These are phyloP conservation scores for Plasmodium cynomolgi DNA, from an alignment of 169 alveolate genomes.

Conservation along the genomic window DNA sequence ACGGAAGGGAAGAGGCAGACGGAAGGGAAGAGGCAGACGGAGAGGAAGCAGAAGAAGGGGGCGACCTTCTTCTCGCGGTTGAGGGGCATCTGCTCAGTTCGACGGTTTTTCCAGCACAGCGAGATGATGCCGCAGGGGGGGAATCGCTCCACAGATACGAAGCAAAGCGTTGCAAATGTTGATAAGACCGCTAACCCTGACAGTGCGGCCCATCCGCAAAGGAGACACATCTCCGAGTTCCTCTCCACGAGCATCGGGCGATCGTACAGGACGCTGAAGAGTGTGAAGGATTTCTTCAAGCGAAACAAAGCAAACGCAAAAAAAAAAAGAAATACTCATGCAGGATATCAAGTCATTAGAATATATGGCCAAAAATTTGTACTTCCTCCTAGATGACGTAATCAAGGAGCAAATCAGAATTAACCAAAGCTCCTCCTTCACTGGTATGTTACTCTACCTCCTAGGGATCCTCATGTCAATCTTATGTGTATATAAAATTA, in stretches of 20 bases:
- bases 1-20: too few relatives aligned
- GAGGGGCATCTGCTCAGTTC: slow-evolving; percentile 6
- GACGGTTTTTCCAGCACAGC: neutral
- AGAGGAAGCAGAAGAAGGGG: slow-evolving; percentile 2
- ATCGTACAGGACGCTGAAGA: slow-evolving; percentile 43
- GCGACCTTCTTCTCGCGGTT: neutral
- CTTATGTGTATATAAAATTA: slow-evolving; percentile 43
- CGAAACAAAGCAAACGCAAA: slow-evolving; percentile 15
- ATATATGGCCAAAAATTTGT: slow-evolving; percentile 50
- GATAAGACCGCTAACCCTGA: neutral
- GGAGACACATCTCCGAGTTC: slow-evolving; percentile 3
- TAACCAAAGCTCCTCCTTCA: slow-evolving; percentile 42
- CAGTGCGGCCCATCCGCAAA: neutral
- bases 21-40: neutral
- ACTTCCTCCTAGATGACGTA: slow-evolving; percentile 59
- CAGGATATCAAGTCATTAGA: slow-evolving; percentile 65
- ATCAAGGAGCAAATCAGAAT: slow-evolving; percentile 53
- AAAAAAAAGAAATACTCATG: slow-evolving; percentile 23
- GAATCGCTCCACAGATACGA: too few relatives aligned
- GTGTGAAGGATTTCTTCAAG: slow-evolving; percentile 57
- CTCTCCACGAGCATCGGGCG: slow-evolving; percentile 23
- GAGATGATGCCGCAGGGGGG: neutral
- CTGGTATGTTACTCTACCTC: slow-evolving; percentile 39
- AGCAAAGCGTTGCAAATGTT: neutral
- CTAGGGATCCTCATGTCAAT: slow-evolving; percentile 60